Conservation (phyloP, 352 stramenopile genomes). For the Phytophthora constricta region DNA sequence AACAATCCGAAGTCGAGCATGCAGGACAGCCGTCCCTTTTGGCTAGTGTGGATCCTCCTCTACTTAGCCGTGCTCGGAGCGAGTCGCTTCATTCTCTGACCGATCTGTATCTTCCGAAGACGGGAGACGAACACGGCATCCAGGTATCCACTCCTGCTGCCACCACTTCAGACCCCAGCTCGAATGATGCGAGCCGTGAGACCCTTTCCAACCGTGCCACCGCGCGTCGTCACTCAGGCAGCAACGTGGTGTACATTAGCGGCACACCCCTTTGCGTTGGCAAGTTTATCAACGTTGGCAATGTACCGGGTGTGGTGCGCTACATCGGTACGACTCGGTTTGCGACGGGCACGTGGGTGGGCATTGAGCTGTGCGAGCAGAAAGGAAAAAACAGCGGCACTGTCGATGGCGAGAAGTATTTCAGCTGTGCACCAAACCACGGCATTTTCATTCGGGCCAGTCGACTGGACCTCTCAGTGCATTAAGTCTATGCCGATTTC, state of each 20-base stretch:
- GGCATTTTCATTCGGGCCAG: conserved; percentile 79
- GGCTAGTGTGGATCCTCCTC: conserved; percentile 35
- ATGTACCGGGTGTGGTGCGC: conserved; percentile 64
- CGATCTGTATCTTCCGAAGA: conserved; percentile 46
- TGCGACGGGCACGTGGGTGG: conserved; percentile 69
- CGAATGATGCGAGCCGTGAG: conserved; percentile 7
- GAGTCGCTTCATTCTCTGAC: conserved; percentile 57
- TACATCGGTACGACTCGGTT: conserved; percentile 76
- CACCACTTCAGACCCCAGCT: conserved; percentile 3
- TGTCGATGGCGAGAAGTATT: conserved; percentile 69
- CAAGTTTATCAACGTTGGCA: conserved; percentile 63
- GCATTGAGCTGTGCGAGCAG: conserved; percentile 67
- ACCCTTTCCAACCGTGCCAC: conserved; percentile 9
- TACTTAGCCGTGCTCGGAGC: conserved; percentile 45
- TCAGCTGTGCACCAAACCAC: conserved; percentile 57
- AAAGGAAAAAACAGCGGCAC: conserved; percentile 74
- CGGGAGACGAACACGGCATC: conserved; percentile 21
- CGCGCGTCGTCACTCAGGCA: conserved; percentile 47
- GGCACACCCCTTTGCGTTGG: conserved; percentile 50
- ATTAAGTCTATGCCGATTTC: conserved; percentile 13
- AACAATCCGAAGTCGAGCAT: conserved; percentile 17
- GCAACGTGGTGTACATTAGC: conserved; percentile 53
- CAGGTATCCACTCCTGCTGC: conserved; percentile 23
- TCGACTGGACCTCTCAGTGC: conserved; percentile 50
- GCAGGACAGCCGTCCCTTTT: conserved; percentile 27